phyloP scores from a whole-genome alignment of 306 rosid species.

The Trichosanthes cucumerina region DNA sequence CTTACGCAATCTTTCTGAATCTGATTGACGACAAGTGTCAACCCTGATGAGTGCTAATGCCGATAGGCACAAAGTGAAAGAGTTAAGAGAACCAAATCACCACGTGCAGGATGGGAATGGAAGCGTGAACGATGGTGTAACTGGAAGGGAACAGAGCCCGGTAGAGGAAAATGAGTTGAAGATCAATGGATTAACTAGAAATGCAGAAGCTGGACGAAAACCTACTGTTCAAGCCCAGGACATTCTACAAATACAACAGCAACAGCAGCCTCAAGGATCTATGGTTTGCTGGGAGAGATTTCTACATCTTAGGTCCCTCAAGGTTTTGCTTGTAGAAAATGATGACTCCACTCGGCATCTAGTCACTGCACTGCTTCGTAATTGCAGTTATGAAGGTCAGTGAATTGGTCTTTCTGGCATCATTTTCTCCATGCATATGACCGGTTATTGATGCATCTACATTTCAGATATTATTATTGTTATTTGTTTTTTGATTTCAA shows the following conservation, averaged over 20 bases:
- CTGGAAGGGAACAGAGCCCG: conserved; percentile 20
- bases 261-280: conserved; percentile 55
- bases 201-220: conserved; percentile 34
- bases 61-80: conserved; percentile 31
- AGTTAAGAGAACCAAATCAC: conserved; percentile 26
- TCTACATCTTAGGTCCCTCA: conserved; percentile 66
- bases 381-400: conserved; percentile 91
- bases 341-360: conserved; percentile 87
- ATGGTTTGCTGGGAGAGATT: conserved; percentile 88
- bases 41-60: conserved; percentile 45
- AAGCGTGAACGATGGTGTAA: conserved; percentile 23
- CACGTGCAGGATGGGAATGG: conserved; percentile 28
- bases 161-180: conserved; percentile 33
- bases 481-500: background rate
- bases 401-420: background rate
- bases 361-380: conserved; percentile 83
- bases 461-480: background rate
- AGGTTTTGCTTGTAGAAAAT: conserved; percentile 77
- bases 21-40: conserved; percentile 32
- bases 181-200: conserved; percentile 29
- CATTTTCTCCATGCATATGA: background rate
- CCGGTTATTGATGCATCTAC: background rate
- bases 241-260: conserved; percentile 32
- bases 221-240: conserved; percentile 29
- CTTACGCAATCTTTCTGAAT: conserved; percentile 9